phyloP scores from a whole-genome alignment of 2,329 filamentous ascomycete genomes.

The Colletotrichum endophyticum region DNA sequence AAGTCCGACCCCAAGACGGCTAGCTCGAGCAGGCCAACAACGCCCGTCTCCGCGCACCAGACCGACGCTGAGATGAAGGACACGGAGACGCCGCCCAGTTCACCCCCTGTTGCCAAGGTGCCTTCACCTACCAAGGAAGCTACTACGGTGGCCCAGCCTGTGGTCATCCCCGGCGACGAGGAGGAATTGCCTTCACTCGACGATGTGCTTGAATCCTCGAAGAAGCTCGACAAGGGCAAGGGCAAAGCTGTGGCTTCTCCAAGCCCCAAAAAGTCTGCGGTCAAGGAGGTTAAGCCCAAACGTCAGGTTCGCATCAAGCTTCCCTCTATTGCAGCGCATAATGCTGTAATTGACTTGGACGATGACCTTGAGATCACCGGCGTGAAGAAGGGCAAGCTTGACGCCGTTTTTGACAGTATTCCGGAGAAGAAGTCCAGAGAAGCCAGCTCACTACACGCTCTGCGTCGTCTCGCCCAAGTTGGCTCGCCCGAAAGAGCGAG shows the following conservation, averaged over 20 bases:
- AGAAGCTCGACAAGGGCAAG: slow-evolving; percentile 60
- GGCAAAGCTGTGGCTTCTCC: slow-evolving; percentile 33
- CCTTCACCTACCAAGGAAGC: slow-evolving; percentile 7
- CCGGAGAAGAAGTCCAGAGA: slow-evolving; percentile 69
- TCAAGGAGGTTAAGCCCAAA: slow-evolving; percentile 36
- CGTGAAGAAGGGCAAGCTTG: slow-evolving; percentile 55
- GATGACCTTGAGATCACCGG: slow-evolving; percentile 70
- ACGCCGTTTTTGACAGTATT: slow-evolving; percentile 72
- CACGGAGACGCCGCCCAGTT: slow-evolving; percentile 74
- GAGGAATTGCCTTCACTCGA: slow-evolving; percentile 43
- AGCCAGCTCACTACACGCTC: slow-evolving; percentile 65
- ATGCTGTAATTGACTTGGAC: slow-evolving; percentile 49
- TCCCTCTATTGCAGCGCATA: slow-evolving; percentile 42
- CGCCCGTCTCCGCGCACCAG: slow-evolving; percentile 47
- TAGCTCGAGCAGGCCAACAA: slow-evolving; percentile 62
- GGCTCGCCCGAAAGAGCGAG: slow-evolving; percentile 62
- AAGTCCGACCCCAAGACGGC: slow-evolving; percentile 38
- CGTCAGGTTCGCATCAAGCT: slow-evolving; percentile 58
- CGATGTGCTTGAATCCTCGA: slow-evolving; percentile 33
- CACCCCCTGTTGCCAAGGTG: slow-evolving; percentile 53
- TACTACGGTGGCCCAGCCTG: slow-evolving; percentile 8
- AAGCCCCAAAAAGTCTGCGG: slow-evolving; percentile 8
- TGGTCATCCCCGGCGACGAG: slow-evolving; percentile 24
- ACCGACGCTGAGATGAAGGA: slow-evolving; percentile 58
- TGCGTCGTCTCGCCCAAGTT: slow-evolving; percentile 78